A percentile compares a stretch with the other conserved stretches of the same genome.
Conservation (phyloP, 352 stramenopile species). For the Phytophthora rubi region DNA sequence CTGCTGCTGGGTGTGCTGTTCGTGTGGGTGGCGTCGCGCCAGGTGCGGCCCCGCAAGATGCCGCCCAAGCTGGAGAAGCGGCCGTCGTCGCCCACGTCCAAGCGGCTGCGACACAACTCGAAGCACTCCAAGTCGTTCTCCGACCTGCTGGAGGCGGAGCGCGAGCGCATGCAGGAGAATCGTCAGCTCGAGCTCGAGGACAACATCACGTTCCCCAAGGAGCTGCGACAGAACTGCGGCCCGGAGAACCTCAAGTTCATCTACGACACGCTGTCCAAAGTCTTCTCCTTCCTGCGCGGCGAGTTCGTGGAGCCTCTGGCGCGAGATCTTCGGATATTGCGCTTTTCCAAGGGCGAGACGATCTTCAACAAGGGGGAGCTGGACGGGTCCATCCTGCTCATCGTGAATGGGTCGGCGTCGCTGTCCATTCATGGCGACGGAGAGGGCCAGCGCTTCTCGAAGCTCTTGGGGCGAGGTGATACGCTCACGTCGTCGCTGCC, state of each 20-base stretch:
- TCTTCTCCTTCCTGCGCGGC: conserved; percentile 77
- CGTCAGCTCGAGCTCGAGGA: conserved; percentile 70
- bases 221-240: conserved; percentile 63
- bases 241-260: conserved; percentile 80
- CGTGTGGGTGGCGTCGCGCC: conserved; percentile 82
- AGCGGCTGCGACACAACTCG: conserved; percentile 63
- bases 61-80: conserved; percentile 38
- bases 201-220: conserved; percentile 64
- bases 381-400: conserved; percentile 81
- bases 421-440: conserved; percentile 66
- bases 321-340: conserved; percentile 64
- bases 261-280: conserved; percentile 81
- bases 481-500: conserved; percentile 74
- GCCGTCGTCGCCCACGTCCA: conserved; percentile 75
- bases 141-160: conserved; percentile 66
- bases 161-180: conserved; percentile 69
- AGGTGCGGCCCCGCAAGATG: conserved; percentile 68
- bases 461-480: conserved; percentile 62
- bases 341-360: conserved; percentile 48
- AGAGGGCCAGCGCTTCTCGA: conserved; percentile 50
- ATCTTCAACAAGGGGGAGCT: conserved; percentile 69
- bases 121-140: conserved; percentile 79
- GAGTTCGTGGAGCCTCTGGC: conserved; percentile 72
- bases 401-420: conserved; percentile 61
- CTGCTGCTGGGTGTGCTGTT: conserved; percentile 62